These are phyloP conservation scores for Yamadazyma kitorensis DNA, from an alignment of 805 yeast genomes.

Conservation along the genomic window DNA sequence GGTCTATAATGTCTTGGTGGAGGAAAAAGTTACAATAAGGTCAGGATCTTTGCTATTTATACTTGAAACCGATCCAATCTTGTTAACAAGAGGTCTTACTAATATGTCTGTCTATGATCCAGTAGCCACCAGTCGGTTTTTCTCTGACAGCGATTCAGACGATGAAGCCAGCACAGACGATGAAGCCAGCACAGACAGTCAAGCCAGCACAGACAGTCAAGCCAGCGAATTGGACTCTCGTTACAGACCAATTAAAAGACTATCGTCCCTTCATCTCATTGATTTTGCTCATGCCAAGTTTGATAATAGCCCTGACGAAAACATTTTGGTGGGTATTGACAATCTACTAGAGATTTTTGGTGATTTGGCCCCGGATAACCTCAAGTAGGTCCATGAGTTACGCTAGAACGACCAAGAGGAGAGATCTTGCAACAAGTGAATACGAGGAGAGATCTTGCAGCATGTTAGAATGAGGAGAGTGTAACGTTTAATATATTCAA, in stretches of 20 bases:
- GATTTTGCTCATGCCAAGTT: slow-evolving; percentile 88
- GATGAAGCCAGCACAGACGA: slow-evolving; percentile 1
- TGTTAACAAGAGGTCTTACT: background rate
- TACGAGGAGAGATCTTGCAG: too few relatives aligned
- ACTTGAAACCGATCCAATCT: slow-evolving; percentile 58
- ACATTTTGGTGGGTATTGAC: slow-evolving; percentile 66
- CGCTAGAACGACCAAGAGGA: too few relatives aligned
- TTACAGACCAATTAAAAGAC: slow-evolving; percentile 21
- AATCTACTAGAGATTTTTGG: slow-evolving; percentile 50
- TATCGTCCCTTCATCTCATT: slow-evolving; percentile 66
- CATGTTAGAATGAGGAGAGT: too few relatives aligned
- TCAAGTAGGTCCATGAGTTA: too few relatives aligned
- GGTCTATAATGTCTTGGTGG: slow-evolving; percentile 61
- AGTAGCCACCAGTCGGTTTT: slow-evolving; percentile 17
- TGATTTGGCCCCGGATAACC: too few relatives aligned
- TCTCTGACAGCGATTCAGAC: slow-evolving; percentile 8
- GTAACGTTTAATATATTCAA: too few relatives aligned
- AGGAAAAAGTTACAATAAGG: slow-evolving; percentile 59
- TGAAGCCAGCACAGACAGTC: slow-evolving; percentile 20
- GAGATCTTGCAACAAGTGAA: too few relatives aligned
- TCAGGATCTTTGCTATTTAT: slow-evolving; percentile 74
- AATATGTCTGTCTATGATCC: slow-evolving; percentile 37
- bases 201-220: slow-evolving; percentile 34
- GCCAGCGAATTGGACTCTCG: slow-evolving; percentile 29
- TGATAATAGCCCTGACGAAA: slow-evolving; percentile 69